Percentiles rank a stretch among this genome's conserved stretches.
Conservation (phyloP, 1,284 basidiomycete genomes). For the Volvariella surrecta region DNA sequence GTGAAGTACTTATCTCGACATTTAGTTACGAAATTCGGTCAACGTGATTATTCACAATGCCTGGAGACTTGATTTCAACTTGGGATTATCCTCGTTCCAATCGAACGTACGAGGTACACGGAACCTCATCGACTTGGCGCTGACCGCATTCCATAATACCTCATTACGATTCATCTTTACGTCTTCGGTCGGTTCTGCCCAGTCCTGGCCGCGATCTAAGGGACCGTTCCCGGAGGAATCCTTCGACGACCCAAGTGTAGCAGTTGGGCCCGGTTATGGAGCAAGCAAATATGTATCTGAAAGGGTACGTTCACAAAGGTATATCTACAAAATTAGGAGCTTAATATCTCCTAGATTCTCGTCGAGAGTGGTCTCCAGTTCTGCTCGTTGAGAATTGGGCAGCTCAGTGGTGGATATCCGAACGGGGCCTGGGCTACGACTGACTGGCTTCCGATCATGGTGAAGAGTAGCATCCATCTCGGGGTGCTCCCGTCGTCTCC, state of each 20-base stretch:
- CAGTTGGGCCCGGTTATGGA: slow-evolving; percentile 13
- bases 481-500: slow-evolving; percentile 10
- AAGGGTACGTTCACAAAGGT: slow-evolving; percentile 6
- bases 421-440: slow-evolving; percentile 14
- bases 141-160: slow-evolving; percentile 16
- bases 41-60: slow-evolving; percentile 30
- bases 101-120: slow-evolving; percentile 27
- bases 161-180: slow-evolving; percentile 14
- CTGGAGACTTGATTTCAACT: slow-evolving; percentile 36
- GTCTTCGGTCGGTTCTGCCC: slow-evolving; percentile 12
- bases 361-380: slow-evolving; percentile 13
- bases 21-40: slow-evolving; percentile 16
- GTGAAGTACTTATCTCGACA: not conserved
- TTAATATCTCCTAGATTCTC: slow-evolving; percentile 3
- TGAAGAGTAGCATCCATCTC: slow-evolving; percentile 14
- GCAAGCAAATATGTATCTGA: slow-evolving; percentile 13
- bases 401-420: slow-evolving; percentile 13
- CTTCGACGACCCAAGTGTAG: slow-evolving; percentile 5
- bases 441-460: slow-evolving; percentile 16
- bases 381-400: slow-evolving; percentile 12
- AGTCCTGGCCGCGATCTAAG: slow-evolving; percentile 8
- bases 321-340: not conserved
- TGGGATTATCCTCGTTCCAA: slow-evolving; percentile 24
- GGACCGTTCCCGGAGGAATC: slow-evolving; percentile 11
- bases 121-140: slow-evolving; percentile 31